These are phyloP conservation scores for Eucalyptus cloeziana DNA, from an alignment of 345 rosid species.

Conservation along the genomic window DNA sequence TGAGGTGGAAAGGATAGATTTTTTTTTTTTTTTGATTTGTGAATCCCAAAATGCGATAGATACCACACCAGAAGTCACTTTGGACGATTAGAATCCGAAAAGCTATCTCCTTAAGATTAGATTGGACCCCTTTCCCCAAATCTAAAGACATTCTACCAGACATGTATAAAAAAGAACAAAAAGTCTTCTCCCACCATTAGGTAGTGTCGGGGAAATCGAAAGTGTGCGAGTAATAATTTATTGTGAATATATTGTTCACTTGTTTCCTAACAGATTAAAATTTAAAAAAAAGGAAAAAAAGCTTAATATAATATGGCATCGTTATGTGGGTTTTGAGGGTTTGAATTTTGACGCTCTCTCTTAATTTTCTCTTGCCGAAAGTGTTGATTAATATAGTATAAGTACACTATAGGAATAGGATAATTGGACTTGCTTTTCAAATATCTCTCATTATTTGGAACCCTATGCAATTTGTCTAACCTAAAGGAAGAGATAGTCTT, in stretches of 20 bases:
- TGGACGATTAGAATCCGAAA: background rate
- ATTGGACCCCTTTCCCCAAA: background rate
- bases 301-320: background rate
- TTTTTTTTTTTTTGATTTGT: background rate
- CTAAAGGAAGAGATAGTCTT: background rate
- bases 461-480: background rate
- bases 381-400: background rate
- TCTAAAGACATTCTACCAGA: background rate
- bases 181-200: background rate
- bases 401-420: background rate
- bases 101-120: background rate
- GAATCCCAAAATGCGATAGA: background rate
- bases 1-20: background rate
- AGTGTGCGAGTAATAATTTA: background rate
- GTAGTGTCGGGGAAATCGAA: background rate
- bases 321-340: background rate
- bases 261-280: background rate
- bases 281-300: background rate
- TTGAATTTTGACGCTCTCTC: background rate
- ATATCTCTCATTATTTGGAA: too few species aligned
- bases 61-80: background rate
- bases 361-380: background rate
- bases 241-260: background rate
- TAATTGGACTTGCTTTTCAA: too few species aligned
- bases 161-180: background rate